Conservation (phyloP, 2,329 filamentous ascomycete species). For the Zasmidium citrigriseum region DNA sequence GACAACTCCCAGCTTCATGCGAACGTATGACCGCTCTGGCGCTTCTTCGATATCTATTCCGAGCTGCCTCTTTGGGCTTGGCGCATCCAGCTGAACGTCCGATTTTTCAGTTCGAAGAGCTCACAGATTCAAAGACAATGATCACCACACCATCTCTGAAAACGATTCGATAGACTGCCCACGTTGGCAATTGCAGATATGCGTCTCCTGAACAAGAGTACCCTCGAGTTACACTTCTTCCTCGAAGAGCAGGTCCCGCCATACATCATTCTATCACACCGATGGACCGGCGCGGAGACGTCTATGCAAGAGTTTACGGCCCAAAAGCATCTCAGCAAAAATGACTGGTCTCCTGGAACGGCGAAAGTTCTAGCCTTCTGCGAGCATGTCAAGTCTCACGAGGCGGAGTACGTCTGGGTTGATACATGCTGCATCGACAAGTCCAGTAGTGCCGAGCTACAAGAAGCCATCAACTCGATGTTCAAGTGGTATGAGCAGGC, state of each 20-base stretch:
- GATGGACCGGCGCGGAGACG: constrained; percentile 10
- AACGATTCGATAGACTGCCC: too few relatives aligned
- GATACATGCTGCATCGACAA: constrained; percentile 16
- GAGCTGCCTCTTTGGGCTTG: too few relatives aligned
- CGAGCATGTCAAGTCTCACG: neutral
- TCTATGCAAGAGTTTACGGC: neutral
- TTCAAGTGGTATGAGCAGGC: constrained; percentile 1
- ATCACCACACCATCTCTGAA: too few relatives aligned
- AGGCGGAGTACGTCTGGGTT: constrained; percentile 7
- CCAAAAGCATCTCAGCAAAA: neutral
- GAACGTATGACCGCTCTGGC: too few relatives aligned
- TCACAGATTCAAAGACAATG: too few relatives aligned
- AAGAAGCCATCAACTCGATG: constrained; percentile 47
- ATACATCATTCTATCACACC: constrained; percentile 18
- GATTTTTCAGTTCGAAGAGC: too few relatives aligned
- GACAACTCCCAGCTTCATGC: too few relatives aligned
- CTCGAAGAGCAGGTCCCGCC: neutral
- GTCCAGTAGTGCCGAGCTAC: constrained; percentile 44
- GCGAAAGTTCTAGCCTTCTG: neutral
- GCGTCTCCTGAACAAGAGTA: constrained; percentile 16
- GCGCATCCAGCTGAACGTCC: too few relatives aligned
- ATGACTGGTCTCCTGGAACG: neutral
- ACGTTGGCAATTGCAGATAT: constrained; percentile 7
- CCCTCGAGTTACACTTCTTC: constrained; percentile 10
- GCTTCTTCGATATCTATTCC: too few relatives aligned